phyloP scores from a whole-genome alignment of 2,329 filamentous ascomycete species.

The Lasiodiplodia gonubiensis region DNA sequence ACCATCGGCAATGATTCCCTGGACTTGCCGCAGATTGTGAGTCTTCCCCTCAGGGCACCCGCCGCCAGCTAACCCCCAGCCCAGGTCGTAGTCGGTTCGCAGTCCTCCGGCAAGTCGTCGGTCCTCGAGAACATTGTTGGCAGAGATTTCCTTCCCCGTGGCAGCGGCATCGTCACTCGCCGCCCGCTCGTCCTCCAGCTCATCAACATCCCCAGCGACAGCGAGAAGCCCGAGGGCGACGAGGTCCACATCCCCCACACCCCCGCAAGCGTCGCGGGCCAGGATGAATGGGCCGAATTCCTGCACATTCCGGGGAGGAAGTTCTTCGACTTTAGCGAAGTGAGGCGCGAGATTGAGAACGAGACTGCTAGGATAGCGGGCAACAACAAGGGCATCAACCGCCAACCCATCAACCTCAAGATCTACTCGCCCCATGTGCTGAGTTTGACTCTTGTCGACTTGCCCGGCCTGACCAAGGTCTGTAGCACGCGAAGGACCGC shows the following conservation, averaged over 20 bases:
- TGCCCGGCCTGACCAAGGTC: conserved; percentile 94
- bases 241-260: conserved; percentile 74
- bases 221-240: conserved; percentile 70
- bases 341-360: conserved; percentile 95
- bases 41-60: conserved; percentile 60
- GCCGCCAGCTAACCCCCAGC: conserved; percentile 32
- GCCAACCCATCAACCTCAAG: conserved; percentile 96
- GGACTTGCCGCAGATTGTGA: conserved; percentile 96
- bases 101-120: conserved; percentile 97
- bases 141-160: conserved; percentile 93
- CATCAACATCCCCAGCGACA: conserved; percentile 86
- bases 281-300: conserved; percentile 89
- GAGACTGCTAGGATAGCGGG: conserved; percentile 94
- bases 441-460: conserved; percentile 92
- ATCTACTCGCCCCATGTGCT: conserved; percentile 97
- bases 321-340: conserved; percentile 89
- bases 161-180: conserved; percentile 94
- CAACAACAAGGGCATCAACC: conserved; percentile 97
- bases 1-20: conserved; percentile 99
- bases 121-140: conserved; percentile 99
- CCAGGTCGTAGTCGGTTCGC: conserved; percentile 96
- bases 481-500: conserved; percentile 30
- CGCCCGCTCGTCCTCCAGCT: conserved; percentile 95
- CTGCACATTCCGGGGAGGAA: conserved; percentile 89
- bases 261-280: conserved; percentile 71